These are phyloP conservation scores for Pulveroboletus sp. DNA, from an alignment of 768 basidiomycete species.

Conservation along the genomic window DNA sequence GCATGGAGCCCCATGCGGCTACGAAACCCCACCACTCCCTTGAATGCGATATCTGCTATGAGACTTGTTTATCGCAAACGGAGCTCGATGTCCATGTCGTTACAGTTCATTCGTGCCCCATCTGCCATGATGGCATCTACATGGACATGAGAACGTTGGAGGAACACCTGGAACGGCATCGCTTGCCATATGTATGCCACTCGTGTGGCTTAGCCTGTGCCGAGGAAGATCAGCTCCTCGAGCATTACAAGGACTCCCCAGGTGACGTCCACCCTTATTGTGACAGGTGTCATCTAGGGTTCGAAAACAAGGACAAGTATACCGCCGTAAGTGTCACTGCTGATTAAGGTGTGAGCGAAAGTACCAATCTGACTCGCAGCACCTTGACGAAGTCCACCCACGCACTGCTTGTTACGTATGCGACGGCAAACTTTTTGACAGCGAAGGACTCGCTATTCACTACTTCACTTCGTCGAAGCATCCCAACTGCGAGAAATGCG, in stretches of 20 bases:
- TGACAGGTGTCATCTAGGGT: constrained; percentile 30
- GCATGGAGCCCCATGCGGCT: constrained; percentile 1
- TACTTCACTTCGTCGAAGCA: constrained; percentile 26
- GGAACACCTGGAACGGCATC: constrained; percentile 30
- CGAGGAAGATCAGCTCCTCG: constrained; percentile 34
- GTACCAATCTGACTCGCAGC: constrained; percentile 28
- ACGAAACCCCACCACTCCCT: constrained; percentile 2
- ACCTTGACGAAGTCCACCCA: constrained; percentile 35
- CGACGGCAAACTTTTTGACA: constrained; percentile 20
- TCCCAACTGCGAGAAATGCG: constrained; percentile 25
- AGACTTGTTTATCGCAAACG: constrained; percentile 18
- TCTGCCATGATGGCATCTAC: constrained; percentile 31
- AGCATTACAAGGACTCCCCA: constrained; percentile 37
- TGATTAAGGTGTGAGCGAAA: background rate
- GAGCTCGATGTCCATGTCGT: constrained; percentile 30
- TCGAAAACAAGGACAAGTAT: constrained; percentile 29
- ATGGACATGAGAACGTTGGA: constrained; percentile 21
- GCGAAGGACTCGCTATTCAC: constrained; percentile 20
- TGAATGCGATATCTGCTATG: constrained; percentile 23
- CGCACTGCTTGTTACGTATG: constrained; percentile 33
- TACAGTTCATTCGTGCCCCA: constrained; percentile 29
- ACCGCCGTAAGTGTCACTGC: constrained; percentile 24
- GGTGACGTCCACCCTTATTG: constrained; percentile 36
- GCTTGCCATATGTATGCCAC: constrained; percentile 22
- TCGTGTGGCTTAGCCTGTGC: constrained; percentile 21